Evolutionary conservation across 805 yeast species (phyloP), one percentile per base, ranked within the genome.

Genomic region (Pichia californica): DNA sequence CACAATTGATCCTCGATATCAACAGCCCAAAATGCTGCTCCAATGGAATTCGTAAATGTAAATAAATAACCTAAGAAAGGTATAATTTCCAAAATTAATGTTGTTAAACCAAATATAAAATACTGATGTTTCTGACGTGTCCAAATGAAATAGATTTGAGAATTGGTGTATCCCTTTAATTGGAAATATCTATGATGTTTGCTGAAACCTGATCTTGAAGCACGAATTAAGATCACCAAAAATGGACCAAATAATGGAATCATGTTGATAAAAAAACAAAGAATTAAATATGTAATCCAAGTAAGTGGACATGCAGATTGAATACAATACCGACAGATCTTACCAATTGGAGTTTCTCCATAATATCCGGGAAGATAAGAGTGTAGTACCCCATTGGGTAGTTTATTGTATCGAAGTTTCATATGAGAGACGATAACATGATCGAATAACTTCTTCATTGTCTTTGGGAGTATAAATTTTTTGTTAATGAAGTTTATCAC

Each of bases 1-100:
- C 15, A 29, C 19, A 40, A 8, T 5, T 18, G 26, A 14, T 30
- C 38, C 44, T 68, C 70, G 8, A 65, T 53, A 33, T 67, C 64
- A 19, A 67, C 71, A 4, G 77, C 79, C 87, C 87, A 81, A 36
- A 77, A 57, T 0, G 86, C 85, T 10, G 80, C 80, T 6, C 83
- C 87, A 4, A 76, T 64, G 3, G 71, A 71, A 57, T 78, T 77
- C 9, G 86, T 76, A 48, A 76, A 74, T 50, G 71, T 66, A 46
- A 81, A 78, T 29, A 78, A 61, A 11, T 77, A 62, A 27, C 76
- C 73, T 3, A 77, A 44, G 19, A 77, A 47, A 1, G 88, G 87
- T 10, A 77, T 61, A 47, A 68, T 61, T 51, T 80, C 86, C 30
- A 81, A 55, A 1, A 71, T 23, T 27, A 72, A 67, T 1, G 81